A percentile compares a stretch with the other conserved stretches of the same genome.
Conservation (phyloP, 2,329 filamentous ascomycete species). For the Neonectria punicea region DNA sequence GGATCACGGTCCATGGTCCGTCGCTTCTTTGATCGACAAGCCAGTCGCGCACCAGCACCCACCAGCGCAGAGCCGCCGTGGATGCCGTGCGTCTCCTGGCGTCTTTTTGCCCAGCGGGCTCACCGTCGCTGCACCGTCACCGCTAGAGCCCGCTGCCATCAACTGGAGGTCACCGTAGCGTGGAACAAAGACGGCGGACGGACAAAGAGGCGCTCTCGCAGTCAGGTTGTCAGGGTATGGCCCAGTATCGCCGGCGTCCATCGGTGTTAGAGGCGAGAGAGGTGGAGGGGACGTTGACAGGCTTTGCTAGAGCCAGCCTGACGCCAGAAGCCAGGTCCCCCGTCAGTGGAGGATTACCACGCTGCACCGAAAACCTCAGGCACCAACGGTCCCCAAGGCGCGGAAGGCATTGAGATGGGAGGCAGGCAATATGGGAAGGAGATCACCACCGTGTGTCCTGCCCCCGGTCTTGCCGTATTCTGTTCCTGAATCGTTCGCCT, state of each 20-base stretch:
- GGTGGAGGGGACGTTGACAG: background rate
- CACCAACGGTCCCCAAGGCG: background rate
- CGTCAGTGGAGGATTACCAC: no score
- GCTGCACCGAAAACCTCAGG: background rate
- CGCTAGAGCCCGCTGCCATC: background rate
- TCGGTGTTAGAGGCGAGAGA: background rate
- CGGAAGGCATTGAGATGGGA: background rate
- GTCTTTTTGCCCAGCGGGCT: constrained; percentile 1
- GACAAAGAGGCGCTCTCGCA: background rate
- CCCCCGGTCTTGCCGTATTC: constrained; percentile 1
- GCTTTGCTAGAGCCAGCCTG: background rate
- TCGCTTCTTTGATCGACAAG: constrained; percentile 31
- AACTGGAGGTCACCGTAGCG: constrained; percentile 3
- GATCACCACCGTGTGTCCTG: background rate
- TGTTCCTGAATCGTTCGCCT: background rate
- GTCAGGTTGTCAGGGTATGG: background rate
- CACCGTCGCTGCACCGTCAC: background rate
- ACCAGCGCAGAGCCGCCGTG: constrained; percentile 23
- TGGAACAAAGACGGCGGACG: background rate
- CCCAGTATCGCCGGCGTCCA: background rate
- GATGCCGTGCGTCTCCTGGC: constrained; percentile 26
- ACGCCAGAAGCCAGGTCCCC: background rate
- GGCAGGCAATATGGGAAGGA: background rate
- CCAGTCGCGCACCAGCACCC: constrained; percentile 1
- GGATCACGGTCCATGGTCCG: constrained; percentile 4